Evolutionary conservation across 1,284 basidiomycete genomes (phyloP), one percentile per base, ranked within the genome.

Genomic region (Moesziomyces aphidis): DNA sequence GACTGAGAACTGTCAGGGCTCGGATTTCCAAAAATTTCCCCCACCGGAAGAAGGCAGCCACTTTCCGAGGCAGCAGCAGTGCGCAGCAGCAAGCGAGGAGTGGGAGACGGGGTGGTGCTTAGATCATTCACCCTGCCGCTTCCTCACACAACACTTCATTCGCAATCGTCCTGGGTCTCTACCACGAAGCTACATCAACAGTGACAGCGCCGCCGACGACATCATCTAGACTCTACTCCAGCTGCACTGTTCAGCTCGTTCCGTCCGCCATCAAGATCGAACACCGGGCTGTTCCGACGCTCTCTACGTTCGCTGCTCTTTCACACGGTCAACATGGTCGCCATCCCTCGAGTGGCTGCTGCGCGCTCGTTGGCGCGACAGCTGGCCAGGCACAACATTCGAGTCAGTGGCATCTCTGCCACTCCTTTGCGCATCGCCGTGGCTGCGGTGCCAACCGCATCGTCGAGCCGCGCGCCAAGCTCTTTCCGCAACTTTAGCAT

Each of bases 291-390:
- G 51, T 19, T 53, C 21, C 8, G 11, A 36, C 6, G 26, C 39
- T 6, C 5, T 34, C 31, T 11, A 11, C 31, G n/a, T 6, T 3
- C 9, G 11, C 15, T 19, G 1, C 57, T 46, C 36, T 22, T 13
- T 22, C 48, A 21, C 36, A 44, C 8, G 5, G 0, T 47, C 52
- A 64, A 6, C 17, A 73, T 73, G 70, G 70, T 64, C 39, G 70
- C 64, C 17, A 54, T 68, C 22, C 58, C 70, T 23, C 52, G 70
- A 55, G 61, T 67, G 31, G 70, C 64, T 15, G 61, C 70, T 45
- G 70, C 70, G 54, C 70, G 70, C 28, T 67, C 61, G 50, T 47
- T 73, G 36, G 70, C 70, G 34, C 70, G 70, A 46, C 70, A 73
- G 64, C 60, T 73, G 2, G 70, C 70, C 43, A 56, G 64, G n/a